Percentiles rank a stretch among this genome's conserved stretches.
phyloP scores from a whole-genome alignment of 129 eudicot genomes.

The Lonicera japonica region DNA sequence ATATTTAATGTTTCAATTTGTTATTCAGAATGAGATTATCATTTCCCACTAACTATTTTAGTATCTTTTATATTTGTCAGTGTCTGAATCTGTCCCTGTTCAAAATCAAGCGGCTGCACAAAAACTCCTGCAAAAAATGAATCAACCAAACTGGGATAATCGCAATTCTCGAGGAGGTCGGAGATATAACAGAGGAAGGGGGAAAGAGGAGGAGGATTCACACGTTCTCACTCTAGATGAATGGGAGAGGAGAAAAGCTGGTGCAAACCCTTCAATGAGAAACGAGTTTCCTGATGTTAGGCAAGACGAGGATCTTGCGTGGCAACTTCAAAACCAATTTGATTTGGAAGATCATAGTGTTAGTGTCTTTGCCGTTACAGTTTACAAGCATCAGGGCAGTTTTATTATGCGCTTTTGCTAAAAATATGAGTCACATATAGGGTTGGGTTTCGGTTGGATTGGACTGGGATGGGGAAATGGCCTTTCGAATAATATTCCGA shows the following conservation, averaged over 20 bases:
- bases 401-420: too few species aligned
- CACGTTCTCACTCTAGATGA: constrained; percentile 69
- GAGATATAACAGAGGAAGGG: constrained; percentile 62
- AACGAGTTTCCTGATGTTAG: constrained; percentile 31
- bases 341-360: constrained; percentile 78
- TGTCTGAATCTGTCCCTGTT: constrained; percentile 55
- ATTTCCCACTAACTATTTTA: neutral
- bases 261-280: constrained; percentile 28
- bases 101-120: constrained; percentile 96
- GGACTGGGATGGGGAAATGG: too few species aligned
- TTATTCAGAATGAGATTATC: neutral
- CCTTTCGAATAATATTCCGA: too few species aligned
- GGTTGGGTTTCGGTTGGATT: too few species aligned
- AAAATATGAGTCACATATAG: too few species aligned
- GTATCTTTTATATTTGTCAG: constrained; percentile 26
- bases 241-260: constrained; percentile 78
- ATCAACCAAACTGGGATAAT: constrained; percentile 28
- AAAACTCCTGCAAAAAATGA: constrained; percentile 80
- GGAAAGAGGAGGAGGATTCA: constrained; percentile 42
- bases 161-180: constrained; percentile 52
- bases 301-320: constrained; percentile 83
- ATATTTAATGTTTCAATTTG: neutral
- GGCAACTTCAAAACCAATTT: constrained; percentile 78
- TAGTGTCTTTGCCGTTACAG: constrained; percentile 12
- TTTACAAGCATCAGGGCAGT: too few species aligned